A percentile compares a stretch with the other conserved stretches of the same genome.
These are phyloP conservation scores for Malassezia yamatoensis DNA, from an alignment of 1,284 basidiomycete species.

Conservation along the genomic window DNA sequence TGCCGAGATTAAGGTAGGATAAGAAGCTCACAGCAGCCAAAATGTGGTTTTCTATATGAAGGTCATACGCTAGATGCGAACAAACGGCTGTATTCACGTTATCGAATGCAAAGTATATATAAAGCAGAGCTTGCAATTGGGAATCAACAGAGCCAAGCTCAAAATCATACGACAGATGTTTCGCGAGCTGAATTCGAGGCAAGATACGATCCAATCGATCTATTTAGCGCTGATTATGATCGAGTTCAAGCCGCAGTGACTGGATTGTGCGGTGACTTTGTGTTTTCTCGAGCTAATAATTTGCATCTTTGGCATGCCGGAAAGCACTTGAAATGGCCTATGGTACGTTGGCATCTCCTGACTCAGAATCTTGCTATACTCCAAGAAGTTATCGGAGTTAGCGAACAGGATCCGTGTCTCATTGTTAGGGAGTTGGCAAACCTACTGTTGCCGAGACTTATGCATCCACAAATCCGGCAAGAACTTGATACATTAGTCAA, in stretches of 20 bases:
- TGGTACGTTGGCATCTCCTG: background rate
- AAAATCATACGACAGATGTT: background rate
- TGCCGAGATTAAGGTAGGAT: constrained; percentile 14
- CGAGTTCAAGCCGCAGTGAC: background rate
- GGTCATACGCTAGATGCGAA: background rate
- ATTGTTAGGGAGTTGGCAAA: background rate
- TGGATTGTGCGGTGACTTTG: constrained; percentile 6
- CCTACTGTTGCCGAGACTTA: background rate
- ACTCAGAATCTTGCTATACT: background rate
- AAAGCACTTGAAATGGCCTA: background rate
- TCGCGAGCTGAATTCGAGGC: background rate
- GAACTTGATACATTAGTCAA: background rate
- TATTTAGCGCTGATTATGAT: background rate
- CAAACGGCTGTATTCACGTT: constrained; percentile 5
- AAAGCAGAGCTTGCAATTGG: background rate
- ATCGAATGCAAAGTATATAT: constrained; percentile 9
- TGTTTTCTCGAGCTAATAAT: background rate
- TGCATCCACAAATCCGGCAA: background rate
- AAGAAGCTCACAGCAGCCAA: constrained; percentile 5
- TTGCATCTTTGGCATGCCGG: background rate
- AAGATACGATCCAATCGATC: constrained; percentile 14
- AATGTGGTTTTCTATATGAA: constrained; percentile 8
- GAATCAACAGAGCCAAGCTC: background rate
- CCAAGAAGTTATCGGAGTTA: background rate
- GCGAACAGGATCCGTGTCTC: background rate